A percentile compares a stretch with the other conserved stretches of the same genome.
These are phyloP conservation scores for Ganoderma multipileum DNA, from an alignment of 1,284 basidiomycete species.

Conservation along the genomic window DNA sequence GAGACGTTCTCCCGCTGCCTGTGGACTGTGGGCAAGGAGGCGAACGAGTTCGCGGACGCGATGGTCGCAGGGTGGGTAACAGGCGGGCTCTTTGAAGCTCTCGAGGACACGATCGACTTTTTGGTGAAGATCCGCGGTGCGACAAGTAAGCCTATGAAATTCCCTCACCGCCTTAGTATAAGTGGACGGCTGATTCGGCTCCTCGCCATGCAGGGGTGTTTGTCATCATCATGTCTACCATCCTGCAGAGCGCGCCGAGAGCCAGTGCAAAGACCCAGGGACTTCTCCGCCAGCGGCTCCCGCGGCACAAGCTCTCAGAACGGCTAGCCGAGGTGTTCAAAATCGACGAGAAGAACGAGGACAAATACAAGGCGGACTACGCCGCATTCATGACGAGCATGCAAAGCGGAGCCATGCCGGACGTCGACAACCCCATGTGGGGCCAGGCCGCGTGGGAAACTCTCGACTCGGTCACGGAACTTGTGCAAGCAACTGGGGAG, in stretches of 20 bases:
- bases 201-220: neutral
- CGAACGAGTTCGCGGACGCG: conserved; percentile 4
- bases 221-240: conserved; percentile 5
- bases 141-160: neutral
- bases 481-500: neutral
- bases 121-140: conserved; percentile 7
- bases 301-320: conserved; percentile 4
- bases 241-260: neutral
- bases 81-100: conserved; percentile 10
- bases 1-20: neutral
- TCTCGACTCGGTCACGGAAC: conserved; percentile 1
- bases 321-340: neutral
- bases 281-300: conserved; percentile 10
- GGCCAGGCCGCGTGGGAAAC: conserved; percentile 14
- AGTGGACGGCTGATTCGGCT: neutral
- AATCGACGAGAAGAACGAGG: neutral
- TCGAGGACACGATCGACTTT: conserved; percentile 9
- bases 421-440: conserved; percentile 12
- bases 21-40: conserved; percentile 1
- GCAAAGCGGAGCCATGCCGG: neutral
- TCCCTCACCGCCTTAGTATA: neutral
- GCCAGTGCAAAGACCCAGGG: conserved; percentile 4
- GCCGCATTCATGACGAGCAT: conserved; percentile 6
- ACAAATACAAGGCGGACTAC: neutral
- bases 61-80: conserved; percentile 4